Base-by-base conservation (phyloP, 768 basidiomycete genomes). In the Phanerochaete sordida region DNA sequence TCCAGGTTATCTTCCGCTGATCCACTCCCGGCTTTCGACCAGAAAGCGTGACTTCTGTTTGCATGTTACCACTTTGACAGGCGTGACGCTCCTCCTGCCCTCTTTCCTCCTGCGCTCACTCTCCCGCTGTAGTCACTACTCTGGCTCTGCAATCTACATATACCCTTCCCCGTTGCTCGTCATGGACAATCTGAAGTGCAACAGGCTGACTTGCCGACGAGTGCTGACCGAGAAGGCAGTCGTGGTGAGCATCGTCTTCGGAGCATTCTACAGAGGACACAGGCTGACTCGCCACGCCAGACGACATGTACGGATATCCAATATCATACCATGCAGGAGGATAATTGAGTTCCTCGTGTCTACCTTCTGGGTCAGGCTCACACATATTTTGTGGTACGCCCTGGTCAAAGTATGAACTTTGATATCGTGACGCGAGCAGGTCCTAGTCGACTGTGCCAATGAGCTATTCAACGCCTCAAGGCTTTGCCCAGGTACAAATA, bases 111-210 rank as follows among this genome's bases (percentile, higher is more conserved):
- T 19, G 50, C 30, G 30, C 24, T 19, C 51, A 53, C 33, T 19
- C 51, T 31, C 30, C 23, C 23, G 48, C 48, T 49, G 24, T 49
- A 27, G 19, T 5, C 48, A 27, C 5, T 26, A 49, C 30, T 11
- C 13, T n/a, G 9, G 48, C 48, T 49, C 23, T 31, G 24, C 48
- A 26, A 26, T 31, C n/a, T 19, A 47, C 48, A 13, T 19, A 49
- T 49, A 26, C 26, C 48, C 39, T 35, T 35, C 13, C 13, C 33
- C 33, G 7, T 35, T 13, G 9, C 28, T 49, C 19, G 11, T 47
- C 49, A 91, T 92, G 90, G 90, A 92, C 70, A 89, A 91, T 51
- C 74, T 91, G 50, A 88, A 84, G 65, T 92, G 90, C 68, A 92
- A 92, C 70, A 81, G 86, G n/a, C 77, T 91, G 59, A 88, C 83